Base-by-base conservation (phyloP, 2,329 filamentous ascomycete species). In the Fusarium sp. region DNA sequence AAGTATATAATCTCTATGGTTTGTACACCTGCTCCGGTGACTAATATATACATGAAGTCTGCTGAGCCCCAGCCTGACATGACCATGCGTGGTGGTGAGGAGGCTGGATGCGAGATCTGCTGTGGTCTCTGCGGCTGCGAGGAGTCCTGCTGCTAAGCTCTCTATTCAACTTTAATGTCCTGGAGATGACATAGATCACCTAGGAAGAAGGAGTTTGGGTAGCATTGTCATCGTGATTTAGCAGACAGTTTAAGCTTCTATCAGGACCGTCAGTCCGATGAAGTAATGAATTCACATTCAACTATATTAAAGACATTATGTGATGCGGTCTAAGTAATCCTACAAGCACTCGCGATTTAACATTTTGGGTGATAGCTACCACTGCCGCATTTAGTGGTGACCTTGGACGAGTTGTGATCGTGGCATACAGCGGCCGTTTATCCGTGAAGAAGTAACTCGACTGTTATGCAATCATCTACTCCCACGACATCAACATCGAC, bases 21-120 rank as follows among this genome's bases (percentile, higher is more conserved):
- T 10, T 17, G 7, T n/a, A 14, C 10, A 11, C 11, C 28, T 13
- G 17, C 20, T 43, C 36, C 11, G 38, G 15, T 31, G 13, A 40
- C 43, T 70, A 54, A 71, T 43, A 11, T 50, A 26, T 50, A 10
- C 10, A 42, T 52, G 52, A 63, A 82, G 80, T 39, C 76, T 50
- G 63, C 75, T 39, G 80, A 83, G 71, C 82, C 82, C 53, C 80
- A 82, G 62, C 80, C 81, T 56, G 78, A 82, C 34, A 81, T 83
- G 77, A 76, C 72, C 64, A 77, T 83, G 58, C 79, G 81, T 42
- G 81, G 82, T 72, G 81, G 82, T 68, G 82, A 83, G 68, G 82
- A 83, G 64, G 82, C 80, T 36, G 82, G 82, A 38, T 83, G 82
- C 60, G 81, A 83, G 71, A 72, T 83, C 63, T 83, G 82, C 78